phyloP scores from a whole-genome alignment of 441 rosid species.

The Geranium incanum region DNA sequence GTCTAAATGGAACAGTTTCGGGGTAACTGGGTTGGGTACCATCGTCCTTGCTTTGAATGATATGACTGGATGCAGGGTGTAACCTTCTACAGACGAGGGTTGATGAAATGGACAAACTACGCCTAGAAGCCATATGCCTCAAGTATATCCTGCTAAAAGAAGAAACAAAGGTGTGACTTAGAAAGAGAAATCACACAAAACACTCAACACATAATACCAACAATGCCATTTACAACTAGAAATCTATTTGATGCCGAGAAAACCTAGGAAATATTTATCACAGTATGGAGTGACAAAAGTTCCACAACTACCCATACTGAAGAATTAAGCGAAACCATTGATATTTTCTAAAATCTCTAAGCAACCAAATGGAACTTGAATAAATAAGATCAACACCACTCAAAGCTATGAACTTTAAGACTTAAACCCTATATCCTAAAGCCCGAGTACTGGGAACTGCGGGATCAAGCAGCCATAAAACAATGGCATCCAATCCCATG shows the following conservation, averaged over 20 bases:
- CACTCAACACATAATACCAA: not conserved
- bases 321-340: not conserved
- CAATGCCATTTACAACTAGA: not conserved
- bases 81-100: constrained; percentile 28
- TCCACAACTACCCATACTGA: not conserved
- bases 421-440: not conserved
- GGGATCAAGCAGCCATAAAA: not conserved
- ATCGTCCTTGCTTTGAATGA: constrained; percentile 22
- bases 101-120: constrained; percentile 27
- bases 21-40: constrained; percentile 18
- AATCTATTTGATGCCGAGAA: not conserved
- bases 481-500: not conserved
- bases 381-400: not conserved
- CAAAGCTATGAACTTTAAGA: not conserved
- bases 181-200: not conserved
- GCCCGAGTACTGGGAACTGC: not conserved
- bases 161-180: not conserved
- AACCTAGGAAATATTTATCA: not conserved
- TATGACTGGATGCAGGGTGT: constrained; percentile 31
- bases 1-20: not conserved
- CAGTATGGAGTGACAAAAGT: not conserved
- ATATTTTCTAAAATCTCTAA: not conserved
- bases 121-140: constrained; percentile 28
- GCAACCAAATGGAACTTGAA: not conserved
- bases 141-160: not conserved